Conservation (phyloP, 75 land plant genomes). For the Pinus taeda region DNA sequence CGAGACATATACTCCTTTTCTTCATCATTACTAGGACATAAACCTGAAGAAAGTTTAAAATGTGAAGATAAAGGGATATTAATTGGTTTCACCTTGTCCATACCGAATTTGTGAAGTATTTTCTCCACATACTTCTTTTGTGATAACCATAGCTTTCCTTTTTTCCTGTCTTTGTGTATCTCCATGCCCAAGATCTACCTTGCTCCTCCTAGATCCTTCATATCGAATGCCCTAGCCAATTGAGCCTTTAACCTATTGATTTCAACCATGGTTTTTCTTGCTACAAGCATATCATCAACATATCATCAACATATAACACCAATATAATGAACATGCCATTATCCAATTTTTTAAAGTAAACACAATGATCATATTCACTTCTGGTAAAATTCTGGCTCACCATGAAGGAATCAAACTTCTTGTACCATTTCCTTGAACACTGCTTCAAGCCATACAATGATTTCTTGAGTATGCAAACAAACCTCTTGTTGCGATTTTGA, state of each 20-base stretch:
- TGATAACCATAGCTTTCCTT: not conserved
- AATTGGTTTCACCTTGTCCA: conserved; percentile 6
- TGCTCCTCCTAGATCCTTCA: conserved; percentile 32
- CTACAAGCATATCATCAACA: conserved; percentile 35
- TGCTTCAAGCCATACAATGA: conserved; percentile 37
- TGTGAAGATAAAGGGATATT: not conserved
- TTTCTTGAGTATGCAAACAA: conserved; percentile 22
- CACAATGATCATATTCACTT: not conserved
- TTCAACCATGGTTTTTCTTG: not conserved
- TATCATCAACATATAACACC: too few species aligned
- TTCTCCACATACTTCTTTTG: conserved; percentile 16
- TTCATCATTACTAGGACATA: conserved; percentile 6
- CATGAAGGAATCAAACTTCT: conserved; percentile 26
- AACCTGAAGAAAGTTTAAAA: not conserved
- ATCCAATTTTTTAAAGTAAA: conserved; percentile 5
- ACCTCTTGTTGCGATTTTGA: conserved; percentile 11
- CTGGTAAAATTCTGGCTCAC: conserved; percentile 2
- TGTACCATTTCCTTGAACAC: conserved; percentile 18
- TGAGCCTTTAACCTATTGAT: conserved; percentile 13
- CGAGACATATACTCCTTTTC: not conserved
- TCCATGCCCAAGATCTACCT: conserved; percentile 26
- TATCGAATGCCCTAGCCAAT: conserved; percentile 9
- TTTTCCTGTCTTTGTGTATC: conserved; percentile 11
- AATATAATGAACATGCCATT: conserved; percentile 12
- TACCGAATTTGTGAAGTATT: conserved; percentile 1